phyloP scores from a whole-genome alignment of 805 yeast species.

The Saccharomycopsis sp. region DNA sequence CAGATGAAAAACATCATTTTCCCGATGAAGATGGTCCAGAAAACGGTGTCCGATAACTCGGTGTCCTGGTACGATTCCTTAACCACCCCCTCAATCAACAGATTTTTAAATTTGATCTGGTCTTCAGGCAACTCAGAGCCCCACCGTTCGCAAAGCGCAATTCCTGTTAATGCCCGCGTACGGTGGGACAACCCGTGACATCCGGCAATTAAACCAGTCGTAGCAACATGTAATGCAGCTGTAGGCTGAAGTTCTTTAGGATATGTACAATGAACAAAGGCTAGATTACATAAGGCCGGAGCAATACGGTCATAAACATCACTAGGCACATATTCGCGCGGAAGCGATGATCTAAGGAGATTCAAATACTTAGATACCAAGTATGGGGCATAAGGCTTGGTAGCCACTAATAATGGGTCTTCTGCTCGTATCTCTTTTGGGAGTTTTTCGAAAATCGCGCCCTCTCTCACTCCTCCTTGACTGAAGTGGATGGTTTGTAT shows the following conservation, averaged over 20 bases:
- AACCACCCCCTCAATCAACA: conserved; percentile 43
- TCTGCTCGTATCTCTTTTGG: conserved; percentile 52
- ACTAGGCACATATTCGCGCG: conserved; percentile 45
- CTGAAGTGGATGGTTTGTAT: conserved; percentile 59
- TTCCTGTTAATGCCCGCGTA: conserved; percentile 63
- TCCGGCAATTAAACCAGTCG: conserved; percentile 69
- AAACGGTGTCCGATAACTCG: conserved; percentile 43
- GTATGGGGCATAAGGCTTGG: conserved; percentile 66
- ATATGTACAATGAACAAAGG: conserved; percentile 71
- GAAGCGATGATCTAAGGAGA: conserved; percentile 50
- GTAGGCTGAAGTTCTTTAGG: conserved; percentile 73
- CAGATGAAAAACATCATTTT: conserved; percentile 71
- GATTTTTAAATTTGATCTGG: conserved; percentile 41
- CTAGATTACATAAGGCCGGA: conserved; percentile 66
- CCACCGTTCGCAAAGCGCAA: conserved; percentile 75
- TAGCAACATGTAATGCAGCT: conserved; percentile 65
- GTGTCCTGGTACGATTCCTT: conserved; percentile 35
- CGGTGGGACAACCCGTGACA: conserved; percentile 70
- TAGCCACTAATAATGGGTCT: conserved; percentile 65
- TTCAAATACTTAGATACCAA: conserved; percentile 51
- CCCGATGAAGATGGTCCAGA: conserved; percentile 74
- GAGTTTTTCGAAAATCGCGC: conserved; percentile 57
- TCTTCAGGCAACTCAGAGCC: conserved; percentile 66
- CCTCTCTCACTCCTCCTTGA: conserved; percentile 77
- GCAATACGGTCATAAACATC: conserved; percentile 54